These are phyloP conservation scores for Clitopilus hobsonii DNA, from an alignment of 768 basidiomycete species.

Conservation along the genomic window DNA sequence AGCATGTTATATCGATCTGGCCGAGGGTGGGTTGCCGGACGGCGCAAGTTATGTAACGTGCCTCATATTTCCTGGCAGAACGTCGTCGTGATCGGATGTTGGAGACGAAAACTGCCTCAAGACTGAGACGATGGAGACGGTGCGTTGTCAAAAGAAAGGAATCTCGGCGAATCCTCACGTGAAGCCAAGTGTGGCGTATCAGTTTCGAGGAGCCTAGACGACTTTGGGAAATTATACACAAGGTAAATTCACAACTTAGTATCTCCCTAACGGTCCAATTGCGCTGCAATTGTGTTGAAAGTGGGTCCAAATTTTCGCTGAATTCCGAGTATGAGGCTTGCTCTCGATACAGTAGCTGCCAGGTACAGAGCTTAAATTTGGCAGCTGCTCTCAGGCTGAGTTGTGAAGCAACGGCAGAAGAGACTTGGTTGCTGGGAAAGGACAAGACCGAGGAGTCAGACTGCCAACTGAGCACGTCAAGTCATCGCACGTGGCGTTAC, in stretches of 20 bases:
- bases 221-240: not conserved
- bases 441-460: not conserved
- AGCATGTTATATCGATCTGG: not conserved
- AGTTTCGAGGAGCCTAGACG: not conserved
- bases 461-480: not conserved
- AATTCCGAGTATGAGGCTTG: not conserved
- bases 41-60: not conserved
- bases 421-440: not conserved
- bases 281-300: not conserved
- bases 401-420: slow-evolving; percentile 1
- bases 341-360: not conserved
- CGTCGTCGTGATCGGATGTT: not conserved
- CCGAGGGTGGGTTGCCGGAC: not conserved
- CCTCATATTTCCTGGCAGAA: not conserved
- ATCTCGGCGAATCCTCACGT: not conserved
- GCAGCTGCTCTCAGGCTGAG: not conserved
- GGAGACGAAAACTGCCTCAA: not conserved
- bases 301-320: not conserved
- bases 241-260: not conserved
- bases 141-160: not conserved
- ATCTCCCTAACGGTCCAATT: not conserved
- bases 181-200: not conserved
- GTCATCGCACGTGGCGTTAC: not conserved
- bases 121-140: not conserved
- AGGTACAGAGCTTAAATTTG: not conserved